Base-by-base conservation (phyloP, 805 yeast genomes). In the Hanseniaspora thailandica region DNA sequence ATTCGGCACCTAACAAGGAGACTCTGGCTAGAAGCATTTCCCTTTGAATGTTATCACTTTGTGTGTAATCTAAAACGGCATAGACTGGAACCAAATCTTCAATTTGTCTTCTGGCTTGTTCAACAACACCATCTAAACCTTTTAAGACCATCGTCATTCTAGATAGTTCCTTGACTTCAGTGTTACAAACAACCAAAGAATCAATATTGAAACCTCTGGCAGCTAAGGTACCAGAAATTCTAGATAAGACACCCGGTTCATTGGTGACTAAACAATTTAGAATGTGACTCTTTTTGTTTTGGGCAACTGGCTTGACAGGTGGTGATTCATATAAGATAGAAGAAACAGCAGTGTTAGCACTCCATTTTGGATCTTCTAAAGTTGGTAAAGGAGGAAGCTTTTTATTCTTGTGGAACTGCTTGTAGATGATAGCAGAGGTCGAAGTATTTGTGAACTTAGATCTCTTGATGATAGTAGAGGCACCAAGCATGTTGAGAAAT, bases 131-230 rank as follows among this genome's bases (percentile, higher is more conserved):
- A 63, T 90, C 96, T 68, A 87, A 95, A 57, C 97, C 98, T 55
- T 81, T 82, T 62, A 93, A 74, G 10, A 87, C 96, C 61, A 93
- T 86, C 7, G 98, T 93, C 98, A 93, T 93, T 67, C 98, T 78
- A 30, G 96, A 86, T 60, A 93, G 76, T 66, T 93, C 97, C 69
- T 83, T 81, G 56, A 93, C 97, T 68, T 90, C 97, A 38, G 98
- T 93, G 72, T 82, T 86, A 67, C 96, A 90, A 45, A 93, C 98
- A 55, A 93, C 96, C 58, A 93, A 76, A 10, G 97, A 90, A 69
- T 93, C 98, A 64, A 93, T 93, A 73, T 93, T 93, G 80, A 93
- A 93, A 17, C 98, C 98, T 68, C 98, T 78, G 38, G 97, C 97
- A 36, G 98, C 98, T 60, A 93, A 76, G 52, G 95, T 88, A 53